Base-by-base conservation (phyloP, 1,284 basidiomycete genomes). In the Mycena citricolor region DNA sequence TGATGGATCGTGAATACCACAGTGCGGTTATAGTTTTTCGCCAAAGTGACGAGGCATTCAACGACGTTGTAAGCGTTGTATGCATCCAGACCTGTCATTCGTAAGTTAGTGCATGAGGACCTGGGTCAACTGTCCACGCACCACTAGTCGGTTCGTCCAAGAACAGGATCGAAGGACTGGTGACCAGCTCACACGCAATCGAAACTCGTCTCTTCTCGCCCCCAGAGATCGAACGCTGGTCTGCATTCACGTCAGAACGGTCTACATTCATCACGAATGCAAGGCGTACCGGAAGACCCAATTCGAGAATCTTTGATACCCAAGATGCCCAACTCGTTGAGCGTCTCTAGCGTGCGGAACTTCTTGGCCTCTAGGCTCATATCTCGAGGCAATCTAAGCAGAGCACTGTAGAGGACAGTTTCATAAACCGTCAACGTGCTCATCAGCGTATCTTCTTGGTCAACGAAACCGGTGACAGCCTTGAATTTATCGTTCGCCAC, bases 1-100 rank as follows among this genome's bases (percentile, higher is more conserved):
- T 98, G 95, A 61, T 99, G 95, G 50, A 99, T 97, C 0, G 95
- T 97, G 68, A 97, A 97, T 52, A 98, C 75, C 41, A 98, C 90
- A 0, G 94, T 97, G n/a, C 94, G 83, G 57, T 94, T 91, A 68
- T 93, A 97, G 55, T 88, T 81, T 32, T 82, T 75, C 1, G 94
- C 92, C 8, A 98, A 77, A 5, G 86, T 84, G 2, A 88, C 86
- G 24, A 99, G 74, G 21, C 86, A 85, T 40, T 95, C 91, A 25
- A 99, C 76, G 49, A 99, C 95, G 55, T 97, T 97, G 71, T 79
- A 87, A 0, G 95, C 95, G 57, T 98, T 98, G 71, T 85, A 97
- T 0, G 94, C 85, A 59, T 99, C 95, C 26, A 97, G 76, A 46
- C 93, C 90, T 88, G 51, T 4, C 11, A 31, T 14, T 32, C 32